Evolutionary conservation across 805 yeast species (phyloP), one percentile per base, ranked within the genome.

Genomic region (Lipomyces starkeyi): DNA sequence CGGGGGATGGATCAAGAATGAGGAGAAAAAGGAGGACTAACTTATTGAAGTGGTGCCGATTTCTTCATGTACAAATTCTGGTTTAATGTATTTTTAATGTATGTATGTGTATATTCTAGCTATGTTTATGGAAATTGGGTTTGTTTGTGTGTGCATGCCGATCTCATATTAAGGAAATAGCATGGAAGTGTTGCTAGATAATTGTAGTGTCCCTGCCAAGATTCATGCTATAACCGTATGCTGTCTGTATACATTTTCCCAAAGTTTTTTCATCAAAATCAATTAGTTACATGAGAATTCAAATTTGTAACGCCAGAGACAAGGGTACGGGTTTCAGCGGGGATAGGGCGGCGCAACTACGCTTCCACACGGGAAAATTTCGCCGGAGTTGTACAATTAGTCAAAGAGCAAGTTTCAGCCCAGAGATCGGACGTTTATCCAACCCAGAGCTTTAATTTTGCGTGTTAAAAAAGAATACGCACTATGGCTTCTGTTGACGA

Each of bases 401-500:
- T 43, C 22, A 43, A 43, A 43, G 49, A 1, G 3, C 49, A 14
- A 43, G 49, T 2, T 43, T 14, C 20, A 7, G 22, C 49, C 25
- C 22, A 17, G 49, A 17, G 49, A 43, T 17, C 2, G 49, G 20
- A 11, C 20, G 20, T 6, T 17, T 43, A 43, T 43, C 20, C 49
- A 43, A 43, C 9, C 14, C 49, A 43, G 49, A 43, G 49, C 20
- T 43, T 17, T n/a, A 43, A 43, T 43, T 43, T 27, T n/a, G 9
- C 49, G 22, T 17, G 49, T 17, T 17, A 43, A n/a, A 2, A 6
- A 17, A 11, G 56, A n/a, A 53, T 25, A 4, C 34, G 6, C 56
- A 59, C 11, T 47, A 67, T 67, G 71, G 71, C 68, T 56, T 61
- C 71, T 32, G 57, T 64, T 63, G 71, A 67, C 29, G 71, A 67